Conservation (phyloP, 2,329 filamentous ascomycete species). For the Monilinia fructigena region DNA sequence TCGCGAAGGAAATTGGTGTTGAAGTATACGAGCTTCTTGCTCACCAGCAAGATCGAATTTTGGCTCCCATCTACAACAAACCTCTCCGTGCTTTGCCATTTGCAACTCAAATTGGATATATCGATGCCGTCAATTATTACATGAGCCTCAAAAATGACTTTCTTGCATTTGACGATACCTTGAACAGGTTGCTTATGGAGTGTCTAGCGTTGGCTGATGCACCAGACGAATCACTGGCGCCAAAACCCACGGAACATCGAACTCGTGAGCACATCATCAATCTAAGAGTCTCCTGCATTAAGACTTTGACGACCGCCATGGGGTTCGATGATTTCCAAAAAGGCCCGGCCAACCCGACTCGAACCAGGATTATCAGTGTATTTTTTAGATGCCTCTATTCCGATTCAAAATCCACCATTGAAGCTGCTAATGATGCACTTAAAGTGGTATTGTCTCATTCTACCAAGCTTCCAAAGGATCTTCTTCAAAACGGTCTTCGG, state of each 20-base stretch:
- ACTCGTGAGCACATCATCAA: constrained; percentile 95
- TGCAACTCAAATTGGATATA: constrained; percentile 93
- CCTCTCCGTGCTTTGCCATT: constrained; percentile 91
- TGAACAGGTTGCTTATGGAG: constrained; percentile 89
- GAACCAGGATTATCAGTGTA: constrained; percentile 78
- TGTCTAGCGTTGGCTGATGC: constrained; percentile 92
- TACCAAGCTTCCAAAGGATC: constrained; percentile 89
- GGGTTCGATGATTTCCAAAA: constrained; percentile 88
- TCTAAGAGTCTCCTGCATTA: constrained; percentile 88
- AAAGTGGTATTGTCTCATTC: constrained; percentile 85
- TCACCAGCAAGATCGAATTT: constrained; percentile 83
- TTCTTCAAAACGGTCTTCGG: constrained; percentile 88
- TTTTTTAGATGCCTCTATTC: constrained; percentile 99
- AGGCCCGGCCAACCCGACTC: constrained; percentile 63
- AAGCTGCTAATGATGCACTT: constrained; percentile 87
- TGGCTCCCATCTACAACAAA: constrained; percentile 94
- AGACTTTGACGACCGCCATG: constrained; percentile 89
- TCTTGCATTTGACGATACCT: constrained; percentile 85
- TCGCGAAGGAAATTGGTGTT: constrained; percentile 73
- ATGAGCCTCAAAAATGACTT: constrained; percentile 86
- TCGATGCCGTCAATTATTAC: constrained; percentile 96
- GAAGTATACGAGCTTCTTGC: constrained; percentile 86
- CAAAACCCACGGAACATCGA: constrained; percentile 90
- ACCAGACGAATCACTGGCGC: constrained; percentile 85
- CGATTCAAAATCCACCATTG: constrained; percentile 86